Base-by-base conservation (phyloP, 1,139 yeast genomes). In the Scheffersomyces illinoinensis region DNA sequence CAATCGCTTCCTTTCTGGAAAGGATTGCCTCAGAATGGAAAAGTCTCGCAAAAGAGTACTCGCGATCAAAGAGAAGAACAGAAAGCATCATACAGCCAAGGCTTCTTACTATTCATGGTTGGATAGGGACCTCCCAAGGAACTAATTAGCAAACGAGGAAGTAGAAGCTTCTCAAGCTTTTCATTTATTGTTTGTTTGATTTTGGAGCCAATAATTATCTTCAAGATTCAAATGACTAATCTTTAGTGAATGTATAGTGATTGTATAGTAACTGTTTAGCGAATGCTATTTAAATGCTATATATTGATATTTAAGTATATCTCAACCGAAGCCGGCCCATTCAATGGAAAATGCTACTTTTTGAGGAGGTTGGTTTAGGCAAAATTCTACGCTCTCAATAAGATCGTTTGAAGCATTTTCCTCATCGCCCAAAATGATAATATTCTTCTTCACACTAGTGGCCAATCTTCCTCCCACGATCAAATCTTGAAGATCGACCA, bases 401-500 rank as follows among this genome's bases (percentile, higher is more conserved):
- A 57, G 51, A 26, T 55, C 33, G 5, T 59, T 54, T 21, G 60
- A 58, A 52, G 33, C 53, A 17, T 53, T 60, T 5, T 66, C 68
- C 14, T 61, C 62, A 24, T 69, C 74, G 33, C 84, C 89, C 4
- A 88, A 86, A 6, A 93, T 72, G 10, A 91, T 84, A 90, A 93
- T 90, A 49, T 90, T 80, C 72, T 95, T 95, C 71, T 95, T 93
- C 12, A 95, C 98, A 1, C 96, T 89, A 0, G 98, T 93, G 0
- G 97, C 97, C 58, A 95, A 75, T 63, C 99, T 79, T 0, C 98
- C 98, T 24, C 97, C 93, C 26, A 89, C 88, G 0, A 92, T 86
- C 43, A 93, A 71, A 57, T 86, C 87, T 77, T 65, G 83, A 80
- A 61, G 85, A 49, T 82, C 76, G 61, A 79, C 68, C 54, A 81